Evolutionary conservation across 129 eudicot genomes (phyloP), one percentile per base, ranked within the genome.

Genomic region (carrot (Daucus carota)): DNA sequence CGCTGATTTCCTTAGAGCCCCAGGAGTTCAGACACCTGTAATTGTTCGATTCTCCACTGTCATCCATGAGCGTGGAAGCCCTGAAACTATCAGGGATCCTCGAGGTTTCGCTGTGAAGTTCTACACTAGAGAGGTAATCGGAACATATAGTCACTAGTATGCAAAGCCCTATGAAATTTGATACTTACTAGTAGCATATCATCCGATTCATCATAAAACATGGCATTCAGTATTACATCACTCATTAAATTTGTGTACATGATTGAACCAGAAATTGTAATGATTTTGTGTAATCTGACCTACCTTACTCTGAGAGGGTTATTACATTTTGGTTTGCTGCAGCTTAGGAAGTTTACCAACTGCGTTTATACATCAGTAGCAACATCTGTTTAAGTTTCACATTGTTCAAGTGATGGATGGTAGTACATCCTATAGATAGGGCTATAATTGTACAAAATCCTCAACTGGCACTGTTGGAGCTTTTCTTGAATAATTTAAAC

Each of bases 11-110:
- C 90, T 91, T 7, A 85, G 92, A 42, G 92, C 95, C 69, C 97
- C 95, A 3, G 97, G 95, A 0, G 97, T 89, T 76, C 97, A 91
- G 60, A 91, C 97, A 44, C 97, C 97, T 33, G 87, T 91, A 47
- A 91, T 91, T 45, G 95, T 91, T 70, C 97, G 97, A 68, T 91
- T 91, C 82, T 91, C 97, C 42, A 91, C 97, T 24, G 97, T 91
- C 32, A 89, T 91, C 81, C 97, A 91, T 67, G 97, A 92, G 66
- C 95, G 95, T 73, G 97, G 95, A 42, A 89, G 95, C 80, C 97
- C 97, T 33, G 95, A 92, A 84, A 89, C 97, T 78, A 79, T 92
- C 72, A 85, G 97, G 52, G 97, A 92, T 79, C 97, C 97, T 62
- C 77, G 96, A 73, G 97, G 97, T 28, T 92, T 92, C 70, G 97